phyloP scores from a whole-genome alignment of 2,329 filamentous ascomycete species.

The Cryphonectria japonica region DNA sequence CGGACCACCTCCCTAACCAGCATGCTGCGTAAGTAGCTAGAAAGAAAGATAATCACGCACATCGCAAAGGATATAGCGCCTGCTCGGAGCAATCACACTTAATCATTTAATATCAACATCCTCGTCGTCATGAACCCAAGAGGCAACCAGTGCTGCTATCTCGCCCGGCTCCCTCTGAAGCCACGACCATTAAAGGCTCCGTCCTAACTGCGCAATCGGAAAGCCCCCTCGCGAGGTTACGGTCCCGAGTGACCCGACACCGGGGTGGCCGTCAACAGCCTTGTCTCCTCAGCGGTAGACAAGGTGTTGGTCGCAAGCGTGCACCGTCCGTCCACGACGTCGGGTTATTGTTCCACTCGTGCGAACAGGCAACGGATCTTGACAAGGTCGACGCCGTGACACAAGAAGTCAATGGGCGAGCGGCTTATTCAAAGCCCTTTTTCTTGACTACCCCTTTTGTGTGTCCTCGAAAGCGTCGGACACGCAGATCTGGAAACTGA shows the following conservation, averaged over 20 bases:
- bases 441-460: conserved; percentile 28
- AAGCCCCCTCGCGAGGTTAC: conserved; percentile 35
- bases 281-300: neutral
- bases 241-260: conserved; percentile 37
- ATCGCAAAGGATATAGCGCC: no score
- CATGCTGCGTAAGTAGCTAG: no score
- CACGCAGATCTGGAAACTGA: conserved; percentile 40
- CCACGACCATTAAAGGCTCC: conserved; percentile 38
- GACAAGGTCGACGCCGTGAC: no score
- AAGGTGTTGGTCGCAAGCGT: no score
- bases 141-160: conserved; percentile 41
- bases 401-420: no score
- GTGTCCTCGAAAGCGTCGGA: conserved; percentile 40
- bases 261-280: conserved; percentile 35
- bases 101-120: conserved; percentile 31
- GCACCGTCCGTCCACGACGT: no score
- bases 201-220: conserved; percentile 39
- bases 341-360: no score
- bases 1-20: no score
- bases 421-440: conserved; percentile 39
- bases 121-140: conserved; percentile 43
- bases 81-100: neutral
- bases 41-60: no score
- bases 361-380: no score
- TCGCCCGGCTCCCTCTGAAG: conserved; percentile 40